These are phyloP conservation scores for Aspergillus oerlinghausenensis DNA, from an alignment of 2,329 filamentous ascomycete genomes.

Conservation along the genomic window DNA sequence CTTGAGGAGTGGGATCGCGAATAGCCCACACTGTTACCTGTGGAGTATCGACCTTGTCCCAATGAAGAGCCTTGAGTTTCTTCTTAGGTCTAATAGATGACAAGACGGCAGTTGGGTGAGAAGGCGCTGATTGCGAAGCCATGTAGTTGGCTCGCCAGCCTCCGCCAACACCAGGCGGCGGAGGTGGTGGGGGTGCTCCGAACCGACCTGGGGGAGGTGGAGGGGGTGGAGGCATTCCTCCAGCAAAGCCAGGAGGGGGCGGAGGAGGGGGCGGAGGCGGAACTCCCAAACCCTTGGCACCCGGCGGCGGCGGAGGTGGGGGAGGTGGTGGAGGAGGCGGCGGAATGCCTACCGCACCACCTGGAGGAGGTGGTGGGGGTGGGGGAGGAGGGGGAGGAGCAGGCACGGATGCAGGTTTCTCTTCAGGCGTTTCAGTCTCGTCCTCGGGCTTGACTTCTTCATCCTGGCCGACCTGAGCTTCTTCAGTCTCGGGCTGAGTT, in stretches of 20 bases:
- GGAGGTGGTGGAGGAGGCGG: constrained; percentile 50
- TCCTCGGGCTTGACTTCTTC: constrained; percentile 5
- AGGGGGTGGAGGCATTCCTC: constrained; percentile 36
- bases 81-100: constrained; percentile 89
- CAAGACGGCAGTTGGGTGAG: constrained; percentile 60
- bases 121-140: constrained; percentile 54
- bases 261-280: constrained; percentile 45
- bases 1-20: constrained; percentile 78
- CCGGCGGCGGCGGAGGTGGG: constrained; percentile 40
- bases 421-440: constrained; percentile 8
- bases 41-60: constrained; percentile 95
- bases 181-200: constrained; percentile 56
- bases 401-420: constrained; percentile 10
- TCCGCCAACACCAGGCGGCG: constrained; percentile 61
- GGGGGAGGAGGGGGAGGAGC: constrained; percentile 42
- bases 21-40: constrained; percentile 90
- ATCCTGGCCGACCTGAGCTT: constrained; percentile 57
- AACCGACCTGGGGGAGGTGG: constrained; percentile 39
- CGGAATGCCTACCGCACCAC: constrained; percentile 38
- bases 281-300: constrained; percentile 32
- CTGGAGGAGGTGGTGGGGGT: constrained; percentile 40
- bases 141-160: constrained; percentile 67
- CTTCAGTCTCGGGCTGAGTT: constrained; percentile 54
- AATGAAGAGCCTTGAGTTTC: constrained; percentile 98
- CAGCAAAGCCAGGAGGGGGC: constrained; percentile 39